Evolutionary conservation across 768 basidiomycete species (phyloP).

Genomic region (Polyporus arcularius): DNA sequence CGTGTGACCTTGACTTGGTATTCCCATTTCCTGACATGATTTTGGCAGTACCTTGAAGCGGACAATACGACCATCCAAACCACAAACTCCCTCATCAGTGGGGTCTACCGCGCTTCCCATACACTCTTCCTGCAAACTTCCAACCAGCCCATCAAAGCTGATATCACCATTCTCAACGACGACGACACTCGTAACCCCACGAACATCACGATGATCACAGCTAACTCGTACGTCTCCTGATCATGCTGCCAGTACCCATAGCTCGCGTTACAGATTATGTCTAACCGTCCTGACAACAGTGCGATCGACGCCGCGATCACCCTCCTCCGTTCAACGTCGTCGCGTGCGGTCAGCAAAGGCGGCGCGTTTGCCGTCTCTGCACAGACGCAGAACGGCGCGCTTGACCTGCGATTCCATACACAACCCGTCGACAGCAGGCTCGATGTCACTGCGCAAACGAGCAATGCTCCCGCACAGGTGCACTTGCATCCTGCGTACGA

Average conservation of each 20-base stretch:
- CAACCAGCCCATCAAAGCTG: conserved; percentile 42
- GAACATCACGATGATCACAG: conserved; percentile 36
- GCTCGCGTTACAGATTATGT: background rate
- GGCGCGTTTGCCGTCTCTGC: conserved; percentile 37
- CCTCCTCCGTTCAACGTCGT: conserved; percentile 21
- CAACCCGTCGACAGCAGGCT: conserved; percentile 38
- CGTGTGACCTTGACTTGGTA: background rate
- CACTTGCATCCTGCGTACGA: conserved; percentile 39
- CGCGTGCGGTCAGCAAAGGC: conserved; percentile 12
- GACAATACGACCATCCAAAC: conserved; percentile 34
- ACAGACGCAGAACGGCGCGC: conserved; percentile 34
- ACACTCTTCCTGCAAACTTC: conserved; percentile 38
- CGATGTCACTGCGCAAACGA: conserved; percentile 30
- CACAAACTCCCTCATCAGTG: conserved; percentile 47
- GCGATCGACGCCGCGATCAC: conserved; percentile 21
- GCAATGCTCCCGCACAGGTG: conserved; percentile 38
- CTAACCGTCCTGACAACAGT: conserved; percentile 5
- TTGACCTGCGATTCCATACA: conserved; percentile 32
- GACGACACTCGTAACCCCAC: conserved; percentile 22
- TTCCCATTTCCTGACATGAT: background rate
- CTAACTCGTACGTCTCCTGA: conserved; percentile 43
- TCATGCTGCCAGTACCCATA: background rate
- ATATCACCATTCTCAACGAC: conserved; percentile 39
- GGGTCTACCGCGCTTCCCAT: conserved; percentile 40
- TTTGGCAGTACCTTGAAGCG: conserved; percentile 36